Evolutionary conservation across 805 yeast genomes (phyloP).

Genomic region (Wickerhamomyces rabaulensis): DNA sequence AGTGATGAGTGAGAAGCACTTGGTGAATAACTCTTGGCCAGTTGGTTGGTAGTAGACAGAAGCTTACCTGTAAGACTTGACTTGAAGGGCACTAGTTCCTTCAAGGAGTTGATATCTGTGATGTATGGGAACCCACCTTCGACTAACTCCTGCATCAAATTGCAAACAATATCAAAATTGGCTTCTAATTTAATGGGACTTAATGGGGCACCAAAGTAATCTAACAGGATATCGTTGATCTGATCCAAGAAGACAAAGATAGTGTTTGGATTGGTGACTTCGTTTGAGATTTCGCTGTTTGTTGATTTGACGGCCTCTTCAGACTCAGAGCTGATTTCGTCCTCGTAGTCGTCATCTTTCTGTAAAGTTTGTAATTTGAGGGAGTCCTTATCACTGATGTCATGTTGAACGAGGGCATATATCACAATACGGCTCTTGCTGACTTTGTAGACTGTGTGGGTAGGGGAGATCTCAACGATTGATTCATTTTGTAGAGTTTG

Average conservation of each 20-base stretch:
- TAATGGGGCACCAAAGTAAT: slow-evolving; percentile 55
- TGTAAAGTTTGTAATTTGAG: slow-evolving; percentile 14
- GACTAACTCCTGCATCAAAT: slow-evolving; percentile 70
- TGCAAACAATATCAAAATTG: slow-evolving; percentile 64
- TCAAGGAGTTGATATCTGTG: slow-evolving; percentile 65
- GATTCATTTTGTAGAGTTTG: slow-evolving; percentile 19
- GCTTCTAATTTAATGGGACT: slow-evolving; percentile 55
- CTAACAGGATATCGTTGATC: slow-evolving; percentile 46
- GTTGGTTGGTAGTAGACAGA: slow-evolving; percentile 31
- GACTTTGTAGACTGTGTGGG: slow-evolving; percentile 14
- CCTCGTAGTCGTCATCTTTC: slow-evolving; percentile 4
- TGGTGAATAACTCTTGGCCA: slow-evolving; percentile 21
- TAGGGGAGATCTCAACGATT: slow-evolving; percentile 15
- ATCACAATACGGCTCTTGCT: slow-evolving; percentile 11
- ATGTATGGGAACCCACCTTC: slow-evolving; percentile 72
- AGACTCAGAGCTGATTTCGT: slow-evolving; percentile 1
- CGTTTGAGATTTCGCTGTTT: slow-evolving; percentile 15
- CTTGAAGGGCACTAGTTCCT: slow-evolving; percentile 60
- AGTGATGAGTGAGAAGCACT: slow-evolving; percentile 10
- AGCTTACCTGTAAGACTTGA: slow-evolving; percentile 28
- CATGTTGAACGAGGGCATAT: slow-evolving; percentile 15
- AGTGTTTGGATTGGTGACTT: slow-evolving; percentile 41
- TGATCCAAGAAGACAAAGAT: slow-evolving; percentile 49
- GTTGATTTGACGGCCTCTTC: not conserved
- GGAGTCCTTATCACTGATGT: slow-evolving; percentile 4